Evolutionary conservation across 257 asterid species (phyloP).

Genomic region (Solanum virginianum): DNA sequence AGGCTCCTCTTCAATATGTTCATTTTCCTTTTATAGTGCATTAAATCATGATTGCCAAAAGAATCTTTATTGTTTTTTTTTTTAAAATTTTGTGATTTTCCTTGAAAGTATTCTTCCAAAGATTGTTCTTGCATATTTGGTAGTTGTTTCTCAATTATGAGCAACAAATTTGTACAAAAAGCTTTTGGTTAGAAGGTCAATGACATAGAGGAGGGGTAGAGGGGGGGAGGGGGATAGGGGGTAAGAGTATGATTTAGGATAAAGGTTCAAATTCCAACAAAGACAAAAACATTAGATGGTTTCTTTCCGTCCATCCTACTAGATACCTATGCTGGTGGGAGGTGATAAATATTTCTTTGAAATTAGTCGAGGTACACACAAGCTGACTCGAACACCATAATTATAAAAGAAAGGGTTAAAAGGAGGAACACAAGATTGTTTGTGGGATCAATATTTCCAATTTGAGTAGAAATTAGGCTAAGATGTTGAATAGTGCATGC

Average conservation of each 20-base stretch:
- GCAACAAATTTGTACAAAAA: neutral
- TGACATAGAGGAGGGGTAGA: fast-evolving
- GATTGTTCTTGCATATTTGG: neutral
- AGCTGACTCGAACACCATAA: neutral
- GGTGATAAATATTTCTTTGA: neutral
- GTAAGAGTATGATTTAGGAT: neutral
- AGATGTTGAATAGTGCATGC: neutral
- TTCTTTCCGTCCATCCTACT: neutral
- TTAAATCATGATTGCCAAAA: neutral
- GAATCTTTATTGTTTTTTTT: neutral
- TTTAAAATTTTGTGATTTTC: neutral
- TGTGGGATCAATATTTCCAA: neutral
- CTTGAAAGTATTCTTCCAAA: neutral
- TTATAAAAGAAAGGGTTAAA: neutral
- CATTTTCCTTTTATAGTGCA: neutral
- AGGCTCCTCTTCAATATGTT: neutral
- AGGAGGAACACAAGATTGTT: neutral
- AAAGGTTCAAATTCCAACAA: too few species aligned
- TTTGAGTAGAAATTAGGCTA: neutral
- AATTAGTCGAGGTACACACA: neutral
- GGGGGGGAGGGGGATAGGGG: neutral
- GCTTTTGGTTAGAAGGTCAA: neutral
- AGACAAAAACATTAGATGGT: neutral
- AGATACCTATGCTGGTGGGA: neutral
- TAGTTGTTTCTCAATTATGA: neutral